Evolutionary conservation across 2,329 filamentous ascomycete genomes (phyloP).

Genomic region (Colletotrichum costaricense): DNA sequence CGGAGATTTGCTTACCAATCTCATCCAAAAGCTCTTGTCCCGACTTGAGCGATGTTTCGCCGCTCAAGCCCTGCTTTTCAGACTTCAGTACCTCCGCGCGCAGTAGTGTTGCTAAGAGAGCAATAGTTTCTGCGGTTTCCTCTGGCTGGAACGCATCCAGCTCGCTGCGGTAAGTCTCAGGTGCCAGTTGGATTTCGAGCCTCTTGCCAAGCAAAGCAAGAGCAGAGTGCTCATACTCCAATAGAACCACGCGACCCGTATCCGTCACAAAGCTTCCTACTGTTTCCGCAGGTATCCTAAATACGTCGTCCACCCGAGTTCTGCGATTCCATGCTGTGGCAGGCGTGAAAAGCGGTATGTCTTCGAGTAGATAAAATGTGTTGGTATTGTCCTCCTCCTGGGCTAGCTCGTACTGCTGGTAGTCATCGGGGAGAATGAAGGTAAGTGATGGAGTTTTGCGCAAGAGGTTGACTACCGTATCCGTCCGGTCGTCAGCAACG

Average conservation of each 20-base stretch:
- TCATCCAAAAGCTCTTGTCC: constrained; percentile 66
- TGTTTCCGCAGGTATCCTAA: constrained; percentile 75
- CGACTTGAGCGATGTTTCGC: constrained; percentile 40
- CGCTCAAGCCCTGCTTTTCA: constrained; percentile 37
- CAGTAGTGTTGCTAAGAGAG: constrained; percentile 78
- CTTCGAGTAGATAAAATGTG: constrained; percentile 74
- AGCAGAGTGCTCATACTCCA: constrained; percentile 84
- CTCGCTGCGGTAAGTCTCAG: constrained; percentile 64
- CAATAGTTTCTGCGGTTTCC: constrained; percentile 78
- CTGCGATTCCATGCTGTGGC: constrained; percentile 57
- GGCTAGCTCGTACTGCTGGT: constrained; percentile 80
- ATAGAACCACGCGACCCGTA: constrained; percentile 78
- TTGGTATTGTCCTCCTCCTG: constrained; percentile 90
- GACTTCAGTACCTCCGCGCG: constrained; percentile 58
- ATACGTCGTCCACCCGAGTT: constrained; percentile 59
- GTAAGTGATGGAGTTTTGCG: constrained; percentile 80
- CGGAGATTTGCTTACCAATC: constrained; percentile 62
- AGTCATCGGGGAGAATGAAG: constrained; percentile 77
- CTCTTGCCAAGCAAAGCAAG: constrained; percentile 83
- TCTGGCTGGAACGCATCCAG: constrained; percentile 67
- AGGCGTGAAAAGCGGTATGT: constrained; percentile 72
- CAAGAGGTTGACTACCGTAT: constrained; percentile 72
- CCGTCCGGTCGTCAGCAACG: constrained; percentile 49
- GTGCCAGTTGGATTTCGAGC: constrained; percentile 73
- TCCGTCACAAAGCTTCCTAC: constrained; percentile 81